Base-by-base conservation (phyloP, 306 rosid species). In the Cicer yamashitae region DNA sequence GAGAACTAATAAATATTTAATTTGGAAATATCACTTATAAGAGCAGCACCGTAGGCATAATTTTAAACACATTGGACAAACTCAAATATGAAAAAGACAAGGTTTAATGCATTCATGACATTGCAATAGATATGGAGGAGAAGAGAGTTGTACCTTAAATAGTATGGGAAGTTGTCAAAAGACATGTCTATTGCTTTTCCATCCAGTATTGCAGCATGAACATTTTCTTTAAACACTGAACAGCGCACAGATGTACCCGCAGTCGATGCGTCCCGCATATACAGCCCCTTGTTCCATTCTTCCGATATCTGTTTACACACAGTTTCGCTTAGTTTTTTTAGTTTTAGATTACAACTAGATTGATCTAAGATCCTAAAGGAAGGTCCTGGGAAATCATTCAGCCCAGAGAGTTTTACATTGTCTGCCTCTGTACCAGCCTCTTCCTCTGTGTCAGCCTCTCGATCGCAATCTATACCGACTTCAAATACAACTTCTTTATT, bases 341-440 rank as follows among this genome's bases (percentile, higher is more conserved):
- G 91, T 86, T 94, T 94, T 84, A 94, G 88, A 82, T 90, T 88
- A 94, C 91, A 88, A 91, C 82, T 91, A 91, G 91, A 78, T 84
- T 71, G 88, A 83, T 91, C 94, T 87, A 91, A 88, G 88, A 87
- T 85, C 94, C 94, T 87, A 85, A 90, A 90, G 85, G 90, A 87
- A 91, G 89, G 88, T 96, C 97, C 79, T 86, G 90, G 93, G 91
- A 94, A 94, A 94, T 90, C 93, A 94, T 88, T 91, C 93, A 91
- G 86, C 96, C 97, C 96, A 91, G 90, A 91, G 81, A 91, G 62
- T 82, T 91, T 94, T 94, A 94, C 94, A 94, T 91, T 91, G 97
- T 92, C 94, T 86, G 97, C 91, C 90, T 91, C 96, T 73, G 80
- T 67, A 86, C 85, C 85, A 37, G 87, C 84, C 47, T 88, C 96